Base-by-base conservation (phyloP, 1,284 basidiomycete genomes). In the Apiotrichum sp. region DNA sequence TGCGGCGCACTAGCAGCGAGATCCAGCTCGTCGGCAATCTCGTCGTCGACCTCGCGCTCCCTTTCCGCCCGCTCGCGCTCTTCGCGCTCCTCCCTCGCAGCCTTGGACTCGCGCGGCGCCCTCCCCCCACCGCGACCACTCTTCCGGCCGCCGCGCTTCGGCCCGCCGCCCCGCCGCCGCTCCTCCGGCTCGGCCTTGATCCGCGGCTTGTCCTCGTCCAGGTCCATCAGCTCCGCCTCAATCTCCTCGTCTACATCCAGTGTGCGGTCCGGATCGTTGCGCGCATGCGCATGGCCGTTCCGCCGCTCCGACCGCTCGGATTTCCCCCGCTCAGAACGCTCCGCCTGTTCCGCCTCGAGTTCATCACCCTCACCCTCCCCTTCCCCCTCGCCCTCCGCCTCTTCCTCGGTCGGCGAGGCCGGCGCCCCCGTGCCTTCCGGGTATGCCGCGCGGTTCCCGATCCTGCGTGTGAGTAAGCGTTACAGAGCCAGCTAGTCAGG, bases 401-500 rank as follows among this genome's bases (percentile, higher is more conserved):
- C 16, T 33, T 36, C 31, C 32, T 16, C 4, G 38, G 10, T n/a
- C 40, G 40, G 34, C 3, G 16, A 32, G 9, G 33, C 22, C 7
- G 58, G 58, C 22, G 48, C 49, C n/a, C 58, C 58, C 4, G 46
- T 54, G n/a, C 52, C 52, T 6, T 40, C 40, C 1, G 58, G 55
- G 43, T 60, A 60, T 16, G 44, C 41, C 2, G 47, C 42, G 36
- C 46, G 50, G 50, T 60, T 60, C 3, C 53, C 53, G 36, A 55
- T 41, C 29, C 49, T 50, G 40, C n/a, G 3, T 38, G 36, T 38
- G 8, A 38, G 47, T 39, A 7, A 48, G 34, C 16, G 33, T 7
- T 22, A 22, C 22, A 22, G 22, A 22, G 22, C 22, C 22, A 22
- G 22, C 22, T 22, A n/a, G n/a, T n/a, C n/a, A n/a, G n/a, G n/a